These are phyloP conservation scores for Amphirosellinia nigrospora DNA, from an alignment of 495 filamentous ascomycete genomes.

Conservation along the genomic window DNA sequence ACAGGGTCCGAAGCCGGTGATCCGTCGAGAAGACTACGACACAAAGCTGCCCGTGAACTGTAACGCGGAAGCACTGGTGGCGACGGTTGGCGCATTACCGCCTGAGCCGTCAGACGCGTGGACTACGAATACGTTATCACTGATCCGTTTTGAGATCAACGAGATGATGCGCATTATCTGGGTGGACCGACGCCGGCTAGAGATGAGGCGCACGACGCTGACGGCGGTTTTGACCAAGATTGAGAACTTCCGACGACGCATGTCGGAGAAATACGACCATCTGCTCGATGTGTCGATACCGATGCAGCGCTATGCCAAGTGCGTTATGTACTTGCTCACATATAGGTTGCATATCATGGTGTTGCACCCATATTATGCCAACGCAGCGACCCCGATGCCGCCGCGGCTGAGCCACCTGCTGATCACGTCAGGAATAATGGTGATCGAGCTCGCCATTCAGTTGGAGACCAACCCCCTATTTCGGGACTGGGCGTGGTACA, in stretches of 20 bases:
- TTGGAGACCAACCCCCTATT: conserved; percentile 63
- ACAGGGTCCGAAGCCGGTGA: conserved; percentile 70
- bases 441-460: conserved; percentile 64
- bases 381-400: conserved; percentile 58
- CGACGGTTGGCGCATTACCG: conserved; percentile 39
- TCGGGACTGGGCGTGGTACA: conserved; percentile 60
- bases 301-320: conserved; percentile 63
- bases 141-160: conserved; percentile 73
- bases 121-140: conserved; percentile 69
- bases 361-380: conserved; percentile 67
- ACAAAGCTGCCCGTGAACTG: conserved; percentile 71
- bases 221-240: conserved; percentile 64
- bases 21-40: conserved; percentile 74
- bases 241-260: conserved; percentile 62
- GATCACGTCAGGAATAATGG: conserved; percentile 56
- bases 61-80: conserved; percentile 63
- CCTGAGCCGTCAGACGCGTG: conserved; percentile 58
- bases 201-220: conserved; percentile 62
- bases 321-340: conserved; percentile 67
- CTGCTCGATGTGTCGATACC: conserved; percentile 63
- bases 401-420: conserved; percentile 53
- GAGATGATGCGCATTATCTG: conserved; percentile 74
- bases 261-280: conserved; percentile 65
- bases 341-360: conserved; percentile 67
- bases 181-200: conserved; percentile 66